Evolutionary conservation across 1,139 yeast genomes (phyloP), one percentile per base, ranked within the genome.

Genomic region (Debaryomyces fabryi): DNA sequence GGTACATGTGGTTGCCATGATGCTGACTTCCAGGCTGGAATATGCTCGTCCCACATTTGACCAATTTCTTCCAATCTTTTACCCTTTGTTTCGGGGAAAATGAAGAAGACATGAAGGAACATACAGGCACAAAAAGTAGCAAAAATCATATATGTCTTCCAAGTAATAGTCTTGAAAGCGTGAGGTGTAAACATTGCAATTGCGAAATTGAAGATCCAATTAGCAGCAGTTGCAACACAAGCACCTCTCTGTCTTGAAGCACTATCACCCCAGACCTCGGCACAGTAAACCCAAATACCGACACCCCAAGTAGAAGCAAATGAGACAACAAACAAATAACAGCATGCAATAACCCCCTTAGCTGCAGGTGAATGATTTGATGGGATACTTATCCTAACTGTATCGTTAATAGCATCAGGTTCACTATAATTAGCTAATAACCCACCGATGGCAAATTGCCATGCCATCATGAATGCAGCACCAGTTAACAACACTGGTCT

Each of bases 61-160:
- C 79, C 85, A 52, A 82, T 73, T 65, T 82, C 85, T 68, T 83
- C 88, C 72, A 83, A 74, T 51, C 86, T 74, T 65, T 77, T 79
- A 48, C 85, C 85, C 60, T 73, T 80, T 27, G 88, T 83, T 65
- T 81, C 82, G 53, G 85, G 76, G 82, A 81, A 83, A 67, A 78
- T 85, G 74, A 87, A 79, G 73, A 68, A 85, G 47, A 85, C 85
- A 57, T 81, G 86, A 48, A 81, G 47, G 74, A 76, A 72, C 84
- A 82, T 81, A 49, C 65, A 71, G 16, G 65, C 62, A 65, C 85
- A 81, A 62, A 79, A 79, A 27, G 72, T 67, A 47, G 76, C 80
- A 59, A 73, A 76, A 43, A 79, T 67, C 48, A 70, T 64, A 55
- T 76, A 78, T n/a, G 81, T 74, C 55, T 67, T 74, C 81, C 81